Evolutionary conservation across 2,329 filamentous ascomycete genomes (phyloP), one percentile per base, ranked within the genome.

Genomic region (Penicillium sp.): DNA sequence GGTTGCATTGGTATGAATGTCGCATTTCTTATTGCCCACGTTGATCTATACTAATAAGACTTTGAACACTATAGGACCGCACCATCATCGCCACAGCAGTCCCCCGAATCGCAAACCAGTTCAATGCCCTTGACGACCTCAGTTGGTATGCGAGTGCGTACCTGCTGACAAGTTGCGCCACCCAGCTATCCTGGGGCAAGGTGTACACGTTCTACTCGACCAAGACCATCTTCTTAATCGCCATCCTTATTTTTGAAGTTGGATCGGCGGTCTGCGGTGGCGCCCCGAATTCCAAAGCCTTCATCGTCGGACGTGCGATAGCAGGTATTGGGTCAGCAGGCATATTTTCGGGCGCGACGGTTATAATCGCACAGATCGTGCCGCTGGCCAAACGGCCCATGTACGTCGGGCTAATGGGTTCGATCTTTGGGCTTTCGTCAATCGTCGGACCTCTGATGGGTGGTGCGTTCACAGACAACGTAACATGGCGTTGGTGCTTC

Each of bases 141-240:
- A 84, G 84, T 50, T 87, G 85, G 85, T 87, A 87, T 68, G 84
- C 82, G 5, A 83, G 82, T 38, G 79, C 83, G 16, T 71, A 67
- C 36, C 57, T 72, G 25, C 57, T 71, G 5, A 65, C 62, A 49
- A 38, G 57, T 27, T 60, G 61, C 44, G 72, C 76, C 1, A 70
- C 78, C 16, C 76, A 78, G 50, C 60, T 72, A 7, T 49, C 67
- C 48, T 76, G 58, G 53, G 75, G 74, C 8, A 72, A 70, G 23
- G 36, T 76, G 44, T 77, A 70, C 65, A 75, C 62, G 15, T 70
- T 68, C 60, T 73, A 70, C 60, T 61, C 66, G 41, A 67, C 70
- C 38, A 77, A 77, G 65, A 68, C 64, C 53, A 63, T 68, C 3
- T 78, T 75, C 43, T 51, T 77, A 1, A 48, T 56, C 4, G 68